phyloP scores from a whole-genome alignment of 495 filamentous ascomycete species.

The Tuber brumale region DNA sequence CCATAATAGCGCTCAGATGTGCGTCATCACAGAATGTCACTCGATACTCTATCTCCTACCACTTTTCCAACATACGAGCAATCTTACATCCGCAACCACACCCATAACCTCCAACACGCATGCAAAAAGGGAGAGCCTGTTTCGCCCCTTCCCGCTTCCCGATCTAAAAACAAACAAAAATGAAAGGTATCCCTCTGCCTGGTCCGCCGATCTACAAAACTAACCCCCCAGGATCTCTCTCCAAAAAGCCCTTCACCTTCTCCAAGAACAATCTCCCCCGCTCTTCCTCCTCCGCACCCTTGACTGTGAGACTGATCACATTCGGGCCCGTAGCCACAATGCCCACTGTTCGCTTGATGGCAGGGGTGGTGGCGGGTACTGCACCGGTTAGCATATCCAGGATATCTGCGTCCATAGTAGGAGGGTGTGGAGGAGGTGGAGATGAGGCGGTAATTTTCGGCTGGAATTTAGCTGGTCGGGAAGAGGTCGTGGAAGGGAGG shows the following conservation, averaged over 20 bases:
- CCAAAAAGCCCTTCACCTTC: conserved; percentile 72
- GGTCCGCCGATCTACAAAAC: conserved; percentile 45
- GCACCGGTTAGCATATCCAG: conserved; percentile 67
- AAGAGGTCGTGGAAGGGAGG: conserved; percentile 45
- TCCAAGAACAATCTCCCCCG: conserved; percentile 74
- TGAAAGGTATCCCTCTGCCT: background rate
- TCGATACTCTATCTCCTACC: background rate
- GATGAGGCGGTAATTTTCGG: conserved; percentile 47
- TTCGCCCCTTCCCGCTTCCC: background rate
- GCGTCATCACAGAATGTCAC: background rate
- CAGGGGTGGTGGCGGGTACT: conserved; percentile 37
- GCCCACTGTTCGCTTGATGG: conserved; percentile 40
- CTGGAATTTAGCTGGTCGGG: conserved; percentile 36
- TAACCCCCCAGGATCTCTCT: conserved; percentile 71
- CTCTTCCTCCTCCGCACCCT: conserved; percentile 63
- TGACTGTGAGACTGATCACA: conserved; percentile 71
- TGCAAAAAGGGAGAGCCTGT: background rate
- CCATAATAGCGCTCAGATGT: background rate
- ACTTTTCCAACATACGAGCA: background rate
- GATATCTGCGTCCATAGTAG: conserved; percentile 51
- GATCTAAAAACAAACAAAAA: background rate
- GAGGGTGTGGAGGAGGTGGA: conserved; percentile 63
- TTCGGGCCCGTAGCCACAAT: conserved; percentile 53
- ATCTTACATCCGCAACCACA: background rate
- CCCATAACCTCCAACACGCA: background rate